Base-by-base conservation (phyloP, 768 basidiomycete genomes). In the Mycena vulgaris region DNA sequence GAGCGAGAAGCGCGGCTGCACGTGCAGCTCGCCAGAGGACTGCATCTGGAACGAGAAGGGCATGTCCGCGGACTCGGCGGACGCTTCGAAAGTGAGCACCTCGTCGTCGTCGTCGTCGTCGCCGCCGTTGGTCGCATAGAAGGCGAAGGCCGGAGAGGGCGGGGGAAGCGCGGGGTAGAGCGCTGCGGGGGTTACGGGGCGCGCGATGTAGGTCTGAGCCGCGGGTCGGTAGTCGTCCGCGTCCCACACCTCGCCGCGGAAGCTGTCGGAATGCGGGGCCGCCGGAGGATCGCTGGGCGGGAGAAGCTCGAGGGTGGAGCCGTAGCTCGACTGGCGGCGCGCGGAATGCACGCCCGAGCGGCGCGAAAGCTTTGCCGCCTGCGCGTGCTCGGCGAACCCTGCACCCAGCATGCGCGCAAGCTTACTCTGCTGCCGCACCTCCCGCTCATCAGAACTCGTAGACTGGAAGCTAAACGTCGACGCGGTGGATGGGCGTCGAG, bases 391-490 rank as follows among this genome's bases (percentile, higher is more conserved):
- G 40, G 16, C 21, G 21, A 62, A 47, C 2, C 62, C 67, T 1
- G 42, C 59, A 5, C 67, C 67, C 10, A 68, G 66, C 37, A 52
- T 68, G 23, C 66, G 51, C 1, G 40, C 39, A 16, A 68, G 66
- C 11, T 68, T 68, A 37, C 16, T 47, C 21, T n/a, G 40, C 17
- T 28, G 37, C 1, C 16, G 17, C n/a, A 11, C 3, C 37, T 48
- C n/a, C 5, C 45, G 45, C n/a, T n/a, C 45, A n/a, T 47, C 45
- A 23, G 45, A 47, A 13, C 45, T 47, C n/a, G n/a, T 47, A 9
- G n/a, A 23, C 23, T 47, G 45, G n/a, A 47, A 9, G 45, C 45
- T 23, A 31, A 0, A 27, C 7, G 10, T 13, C 27, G 59, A 48
- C 16, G 31, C 23, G 33, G 17, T n/a, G 30, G 60, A 30, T 2